Base-by-base conservation (phyloP, 2,329 filamentous ascomycete species). In the Exophiala sideris region DNA sequence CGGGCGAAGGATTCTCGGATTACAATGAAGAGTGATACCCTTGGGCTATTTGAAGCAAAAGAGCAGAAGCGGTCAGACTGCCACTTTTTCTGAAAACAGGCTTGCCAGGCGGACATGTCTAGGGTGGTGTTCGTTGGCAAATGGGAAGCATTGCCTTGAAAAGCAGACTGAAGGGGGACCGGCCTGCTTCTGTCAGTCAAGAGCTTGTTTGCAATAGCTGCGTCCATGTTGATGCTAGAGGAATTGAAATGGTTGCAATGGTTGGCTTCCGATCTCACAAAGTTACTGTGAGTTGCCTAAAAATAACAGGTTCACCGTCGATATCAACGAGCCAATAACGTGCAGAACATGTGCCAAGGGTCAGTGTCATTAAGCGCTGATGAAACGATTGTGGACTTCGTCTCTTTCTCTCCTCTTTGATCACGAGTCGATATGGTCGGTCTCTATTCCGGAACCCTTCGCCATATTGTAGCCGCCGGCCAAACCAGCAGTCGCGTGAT, bases 371-470 rank as follows among this genome's bases (percentile, higher is more conserved):
- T 29, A 29, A 29, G 24, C 24, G 24, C 24, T 3, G 2, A 29
- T 8, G 16, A 18, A 18, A 18, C 24, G 7, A 29, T n/a, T 5
- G 35, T 41, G 3, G 3, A 10, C 41, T 33, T 39, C 29, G 34
- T 45, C 48, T 44, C 51, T 48, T 36, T 29, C 29, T 44, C 10
- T 49, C 45, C 40, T 52, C 24, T 41, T 45, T 54, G 51, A 45
- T 38, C 44, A 5, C 24, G 16, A 18, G 16, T 18, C 16, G 16
- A 18, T 18, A 18, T 18, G 16, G 24, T 29, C 24, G 2, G 5
- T 29, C 24, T 38, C 5, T 4, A 38, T 38, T 10, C 35, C 10
- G 21, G 8, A 5, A 32, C n/a, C 29, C 41, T 44, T 32, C 10
- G 21, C 9, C 21, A 3, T 41, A 5, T n/a, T 29, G 20, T 44